Conservation (phyloP, 78 protist genomes). For the slime mould (Dictyostelium discoideum) region dicty_2.7 NC_007090.3:3756501-3757000, state of each 20-base stretch:
- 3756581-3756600: constrained; percentile 43
- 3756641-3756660: constrained; percentile 21
- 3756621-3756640: constrained; percentile 66
- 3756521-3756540: constrained; percentile 29
- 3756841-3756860: neutral
- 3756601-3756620: constrained; percentile 69
- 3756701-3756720: constrained; percentile 70
- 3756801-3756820: neutral
- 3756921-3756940: constrained; percentile 15
- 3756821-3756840: neutral
- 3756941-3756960: neutral
- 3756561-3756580: constrained; percentile 22
- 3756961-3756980: neutral
- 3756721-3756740: constrained; percentile 70
- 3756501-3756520: constrained; percentile 29
- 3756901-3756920: constrained; percentile 13
- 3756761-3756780: constrained; percentile 29
- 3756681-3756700: constrained; percentile 60
- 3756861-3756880: neutral
- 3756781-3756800: neutral
- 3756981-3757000: neutral
- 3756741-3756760: constrained; percentile 33
- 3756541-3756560: constrained; percentile 69
- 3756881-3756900: neutral
- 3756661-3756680: constrained; percentile 53